phyloP scores from a whole-genome alignment of 2,329 filamentous ascomycete genomes.

The Graphilbum ipis-grandicollis region DNA sequence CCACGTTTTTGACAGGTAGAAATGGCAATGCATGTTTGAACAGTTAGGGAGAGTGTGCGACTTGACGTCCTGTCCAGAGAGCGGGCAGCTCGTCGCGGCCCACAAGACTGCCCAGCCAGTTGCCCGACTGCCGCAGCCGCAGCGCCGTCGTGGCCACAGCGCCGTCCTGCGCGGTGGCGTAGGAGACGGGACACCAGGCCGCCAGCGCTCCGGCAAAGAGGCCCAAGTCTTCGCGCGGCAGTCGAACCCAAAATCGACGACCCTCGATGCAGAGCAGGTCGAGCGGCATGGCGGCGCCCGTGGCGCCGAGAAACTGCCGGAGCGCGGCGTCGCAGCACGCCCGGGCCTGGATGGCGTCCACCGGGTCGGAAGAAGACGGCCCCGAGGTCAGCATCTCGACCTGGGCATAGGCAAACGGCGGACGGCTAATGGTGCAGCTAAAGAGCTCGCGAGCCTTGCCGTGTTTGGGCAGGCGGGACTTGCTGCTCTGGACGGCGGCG shows the following conservation, averaged over 20 bases:
- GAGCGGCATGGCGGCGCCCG: slow-evolving; percentile 47
- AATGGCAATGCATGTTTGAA: no score
- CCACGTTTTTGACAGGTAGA: no score
- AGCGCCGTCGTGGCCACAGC: slow-evolving; percentile 34
- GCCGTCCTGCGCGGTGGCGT: slow-evolving; percentile 17
- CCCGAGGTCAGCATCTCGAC: slow-evolving; percentile 26
- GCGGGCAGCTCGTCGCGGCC: slow-evolving; percentile 27
- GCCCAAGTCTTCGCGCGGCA: slow-evolving; percentile 42
- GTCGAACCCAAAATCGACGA: slow-evolving; percentile 42
- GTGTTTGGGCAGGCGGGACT: no score
- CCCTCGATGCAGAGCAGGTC: slow-evolving; percentile 50
- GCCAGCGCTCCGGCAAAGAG: slow-evolving; percentile 47
- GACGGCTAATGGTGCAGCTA: slow-evolving; percentile 30
- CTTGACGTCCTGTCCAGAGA: slow-evolving; percentile 29
- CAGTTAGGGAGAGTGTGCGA: no score
- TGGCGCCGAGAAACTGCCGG: slow-evolving; percentile 50
- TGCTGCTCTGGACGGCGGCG: slow-evolving; percentile 1
- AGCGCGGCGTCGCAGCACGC: slow-evolving; percentile 47
- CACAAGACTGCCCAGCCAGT: slow-evolving; percentile 45
- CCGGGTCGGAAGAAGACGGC: slow-evolving; percentile 6
- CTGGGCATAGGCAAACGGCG: slow-evolving; percentile 39
- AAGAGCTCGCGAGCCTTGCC: slow-evolving; percentile 22
- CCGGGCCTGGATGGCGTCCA: slow-evolving; percentile 47
- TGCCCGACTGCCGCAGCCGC: slow-evolving; percentile 37
- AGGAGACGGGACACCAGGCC: slow-evolving; percentile 41